Conservation (phyloP, 2,329 filamentous ascomycete species). For the Xylariomycetidae sp. region DNA sequence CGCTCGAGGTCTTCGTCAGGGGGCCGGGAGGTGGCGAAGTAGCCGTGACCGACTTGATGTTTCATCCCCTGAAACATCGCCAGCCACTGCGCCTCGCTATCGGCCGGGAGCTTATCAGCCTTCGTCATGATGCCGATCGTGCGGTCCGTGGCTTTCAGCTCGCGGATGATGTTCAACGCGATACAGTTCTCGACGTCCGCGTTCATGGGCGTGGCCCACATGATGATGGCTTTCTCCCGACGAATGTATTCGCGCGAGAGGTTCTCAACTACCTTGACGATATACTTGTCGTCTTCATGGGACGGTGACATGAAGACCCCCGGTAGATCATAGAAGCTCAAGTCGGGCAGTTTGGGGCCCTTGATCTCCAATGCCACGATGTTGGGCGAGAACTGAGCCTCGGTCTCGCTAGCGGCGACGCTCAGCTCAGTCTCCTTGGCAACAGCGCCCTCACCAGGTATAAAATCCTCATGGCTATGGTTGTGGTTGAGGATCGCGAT, state of each 20-base stretch:
- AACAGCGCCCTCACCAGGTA: slow-evolving; percentile 44
- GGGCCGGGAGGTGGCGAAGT: slow-evolving; percentile 71
- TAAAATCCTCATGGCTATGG: slow-evolving; percentile 45
- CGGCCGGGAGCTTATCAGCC: slow-evolving; percentile 62
- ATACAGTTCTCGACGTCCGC: slow-evolving; percentile 72
- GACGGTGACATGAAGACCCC: slow-evolving; percentile 72
- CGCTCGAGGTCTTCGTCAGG: slow-evolving; percentile 48
- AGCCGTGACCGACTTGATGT: slow-evolving; percentile 66
- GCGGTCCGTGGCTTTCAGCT: slow-evolving; percentile 50
- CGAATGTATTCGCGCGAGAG: slow-evolving; percentile 66
- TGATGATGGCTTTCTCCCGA: slow-evolving; percentile 66
- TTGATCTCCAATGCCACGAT: slow-evolving; percentile 72
- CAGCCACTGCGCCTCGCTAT: slow-evolving; percentile 53
- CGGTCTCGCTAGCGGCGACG: slow-evolving; percentile 35
- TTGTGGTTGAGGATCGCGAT: slow-evolving; percentile 69
- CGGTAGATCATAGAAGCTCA: slow-evolving; percentile 82
- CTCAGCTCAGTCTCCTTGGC: slow-evolving; percentile 31
- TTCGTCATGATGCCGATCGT: slow-evolving; percentile 80
- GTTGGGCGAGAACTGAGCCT: slow-evolving; percentile 76
- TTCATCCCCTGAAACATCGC: slow-evolving; percentile 58
- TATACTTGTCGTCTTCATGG: slow-evolving; percentile 58
- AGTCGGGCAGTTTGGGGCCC: slow-evolving; percentile 63
- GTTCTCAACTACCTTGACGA: slow-evolving; percentile 68
- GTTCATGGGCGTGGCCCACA: slow-evolving; percentile 75
- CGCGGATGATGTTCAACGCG: slow-evolving; percentile 60